Evolutionary conservation across 2,329 filamentous ascomycete species (phyloP), one percentile per base, ranked within the genome.

Genomic region (Phoma sp.): DNA sequence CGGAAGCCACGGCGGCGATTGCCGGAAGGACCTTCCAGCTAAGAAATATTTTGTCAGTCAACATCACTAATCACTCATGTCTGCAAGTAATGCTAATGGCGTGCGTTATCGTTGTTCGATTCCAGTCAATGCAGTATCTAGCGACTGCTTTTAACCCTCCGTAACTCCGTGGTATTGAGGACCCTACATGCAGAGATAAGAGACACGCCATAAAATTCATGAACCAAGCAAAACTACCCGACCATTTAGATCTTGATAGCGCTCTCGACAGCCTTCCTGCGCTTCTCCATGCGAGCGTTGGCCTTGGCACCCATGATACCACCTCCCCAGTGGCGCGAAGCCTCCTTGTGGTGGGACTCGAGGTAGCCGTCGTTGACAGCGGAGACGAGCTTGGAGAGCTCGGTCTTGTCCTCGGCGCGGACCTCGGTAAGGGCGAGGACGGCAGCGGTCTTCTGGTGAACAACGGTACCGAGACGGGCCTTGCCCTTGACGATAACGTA

Each of bases 401-500:
- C 96, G 70, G 83, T 87, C 91, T 98, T 98, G 86, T 99, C 96
- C 87, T 99, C 95, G 43, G 90, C 86, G 79, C 95, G 93, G 76
- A 97, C 92, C 85, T 99, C 96, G 60, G 95, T 97, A 72, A 99
- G 77, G 72, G 95, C 95, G 71, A 98, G 86, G 69, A 97, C 95
- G 65, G 95, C 95, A 71, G 95, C 92, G 68, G 95, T 99, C 95
- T 99, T 99, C 90, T 99, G 97, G 90, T 99, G 93, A 68, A 99
- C 93, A 71, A 99, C 93, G 60, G 95, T 98, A 72, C 95, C 95
- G 74, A 99, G 91, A 83, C 95, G 89, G 70, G 95, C 95, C 91
- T 99, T 99, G 84, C 95, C 95, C 91, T 99, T 99, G 78, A 99
- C 87, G 73, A 99, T 98, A 77, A 93, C 95, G 81, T 98, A 99